A percentile compares a stretch with the other conserved stretches of the same genome.
These are phyloP conservation scores for Fomitopsis pulvina DNA, from an alignment of 768 basidiomycete species.

Conservation along the genomic window DNA sequence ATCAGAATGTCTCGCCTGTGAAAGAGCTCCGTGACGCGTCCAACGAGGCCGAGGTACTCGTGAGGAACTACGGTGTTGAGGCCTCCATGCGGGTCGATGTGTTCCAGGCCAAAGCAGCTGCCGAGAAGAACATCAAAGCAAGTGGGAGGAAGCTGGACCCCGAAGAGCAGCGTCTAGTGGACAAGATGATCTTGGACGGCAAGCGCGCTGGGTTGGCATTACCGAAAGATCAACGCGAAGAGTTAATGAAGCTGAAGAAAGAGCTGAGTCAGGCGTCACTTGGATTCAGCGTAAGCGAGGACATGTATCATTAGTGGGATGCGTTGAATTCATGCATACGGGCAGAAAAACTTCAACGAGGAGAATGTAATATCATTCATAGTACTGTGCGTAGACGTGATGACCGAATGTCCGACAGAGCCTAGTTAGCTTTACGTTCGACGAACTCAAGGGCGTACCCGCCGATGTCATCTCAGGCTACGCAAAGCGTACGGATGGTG, in stretches of 20 bases:
- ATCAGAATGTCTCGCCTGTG: constrained; percentile 72
- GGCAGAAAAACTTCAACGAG: constrained; percentile 84
- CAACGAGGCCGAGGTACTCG: constrained; percentile 62
- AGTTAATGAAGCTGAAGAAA: constrained; percentile 61
- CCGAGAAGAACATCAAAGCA: constrained; percentile 60
- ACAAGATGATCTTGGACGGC: constrained; percentile 77
- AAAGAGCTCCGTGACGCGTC: constrained; percentile 80
- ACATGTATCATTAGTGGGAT: background rate
- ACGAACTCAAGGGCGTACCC: constrained; percentile 78
- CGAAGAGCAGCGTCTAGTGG: constrained; percentile 73
- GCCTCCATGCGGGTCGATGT: constrained; percentile 78
- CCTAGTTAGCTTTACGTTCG: constrained; percentile 53
- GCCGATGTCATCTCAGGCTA: constrained; percentile 75
- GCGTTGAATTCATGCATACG: background rate
- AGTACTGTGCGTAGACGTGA: background rate
- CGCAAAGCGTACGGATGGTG: constrained; percentile 53
- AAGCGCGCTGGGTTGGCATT: constrained; percentile 74
- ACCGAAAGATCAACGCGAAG: constrained; percentile 51
- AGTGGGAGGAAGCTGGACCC: constrained; percentile 49
- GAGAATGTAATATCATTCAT: constrained; percentile 49
- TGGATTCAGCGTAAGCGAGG: constrained; percentile 63
- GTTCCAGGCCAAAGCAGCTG: constrained; percentile 63
- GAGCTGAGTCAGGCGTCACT: constrained; percentile 68
- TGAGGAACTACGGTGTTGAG: constrained; percentile 70
- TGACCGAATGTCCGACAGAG: too few relatives aligned